phyloP scores from a whole-genome alignment of 176 grass and related monocot species.

The Hordeum vulgare region DNA sequence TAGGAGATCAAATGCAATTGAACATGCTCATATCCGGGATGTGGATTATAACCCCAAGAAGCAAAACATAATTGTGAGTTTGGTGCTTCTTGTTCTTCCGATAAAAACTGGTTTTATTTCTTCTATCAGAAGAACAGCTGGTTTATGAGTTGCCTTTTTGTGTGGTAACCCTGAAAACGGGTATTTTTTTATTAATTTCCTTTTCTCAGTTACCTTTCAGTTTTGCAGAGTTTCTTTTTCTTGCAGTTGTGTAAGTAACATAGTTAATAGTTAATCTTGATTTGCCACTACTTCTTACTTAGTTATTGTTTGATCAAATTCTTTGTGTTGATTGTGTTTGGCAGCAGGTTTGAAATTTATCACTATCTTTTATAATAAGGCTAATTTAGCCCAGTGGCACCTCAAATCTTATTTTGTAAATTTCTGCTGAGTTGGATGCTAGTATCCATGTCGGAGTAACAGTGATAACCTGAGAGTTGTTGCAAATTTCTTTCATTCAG shows the following conservation, averaged over 20 bases:
- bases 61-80: conserved; percentile 85
- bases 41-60: conserved; percentile 97
- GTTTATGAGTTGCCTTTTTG: not conserved
- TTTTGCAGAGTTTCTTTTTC: not conserved
- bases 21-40: conserved; percentile 76
- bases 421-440: not conserved
- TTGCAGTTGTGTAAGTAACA: conserved; percentile 8
- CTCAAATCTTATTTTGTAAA: not conserved
- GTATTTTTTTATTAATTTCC: not conserved
- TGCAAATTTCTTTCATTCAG: conserved; percentile 3
- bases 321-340: not conserved
- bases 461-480: conserved; percentile 2
- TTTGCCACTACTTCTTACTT: conserved; percentile 6
- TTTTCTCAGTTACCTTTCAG: conserved; percentile 15
- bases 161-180: not conserved
- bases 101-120: conserved; percentile 14
- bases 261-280: not conserved
- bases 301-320: not conserved
- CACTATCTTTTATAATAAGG: not conserved
- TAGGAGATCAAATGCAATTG: conserved; percentile 77
- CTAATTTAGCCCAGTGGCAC: not conserved
- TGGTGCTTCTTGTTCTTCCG: not conserved
- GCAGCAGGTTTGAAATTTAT: not conserved
- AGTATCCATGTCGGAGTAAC: not conserved
- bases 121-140: not conserved